Conservation (phyloP, 768 basidiomycete species). For the Tulasnella sp. region DNA sequence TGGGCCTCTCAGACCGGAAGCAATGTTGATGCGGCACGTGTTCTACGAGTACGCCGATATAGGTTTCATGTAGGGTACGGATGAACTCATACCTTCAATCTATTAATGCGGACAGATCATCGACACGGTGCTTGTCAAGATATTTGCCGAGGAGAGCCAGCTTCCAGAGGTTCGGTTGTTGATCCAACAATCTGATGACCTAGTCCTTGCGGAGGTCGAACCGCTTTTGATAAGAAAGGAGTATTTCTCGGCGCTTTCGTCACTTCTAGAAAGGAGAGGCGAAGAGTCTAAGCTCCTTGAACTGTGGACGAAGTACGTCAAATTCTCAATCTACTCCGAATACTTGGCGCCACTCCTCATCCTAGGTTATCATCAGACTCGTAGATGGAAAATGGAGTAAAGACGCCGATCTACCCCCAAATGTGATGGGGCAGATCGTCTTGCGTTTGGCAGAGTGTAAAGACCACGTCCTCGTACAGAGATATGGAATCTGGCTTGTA, state of each 20-base stretch:
- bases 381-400: conserved; percentile 49
- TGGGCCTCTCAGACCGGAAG: neutral
- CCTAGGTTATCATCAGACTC: conserved; percentile 35
- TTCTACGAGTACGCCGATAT: neutral
- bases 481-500: conserved; percentile 76
- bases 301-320: conserved; percentile 52
- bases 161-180: conserved; percentile 51
- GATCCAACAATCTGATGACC: conserved; percentile 41
- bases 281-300: conserved; percentile 55
- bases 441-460: conserved; percentile 44
- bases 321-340: neutral
- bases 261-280: conserved; percentile 47
- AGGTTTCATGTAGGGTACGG: neutral
- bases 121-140: conserved; percentile 71
- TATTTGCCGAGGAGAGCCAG: conserved; percentile 54
- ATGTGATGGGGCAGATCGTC: conserved; percentile 55
- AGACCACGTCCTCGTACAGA: conserved; percentile 51
- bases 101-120: conserved; percentile 40
- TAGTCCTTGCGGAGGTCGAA: conserved; percentile 54
- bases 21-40: neutral
- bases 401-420: conserved; percentile 45
- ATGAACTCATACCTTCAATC: neutral
- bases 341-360: neutral
- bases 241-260: conserved; percentile 51
- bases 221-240: conserved; percentile 39